Evolutionary conservation across 176 grass and related monocot genomes (phyloP), one percentile per base, ranked within the genome.

Genomic region (Tillandsia fasciculata): DNA sequence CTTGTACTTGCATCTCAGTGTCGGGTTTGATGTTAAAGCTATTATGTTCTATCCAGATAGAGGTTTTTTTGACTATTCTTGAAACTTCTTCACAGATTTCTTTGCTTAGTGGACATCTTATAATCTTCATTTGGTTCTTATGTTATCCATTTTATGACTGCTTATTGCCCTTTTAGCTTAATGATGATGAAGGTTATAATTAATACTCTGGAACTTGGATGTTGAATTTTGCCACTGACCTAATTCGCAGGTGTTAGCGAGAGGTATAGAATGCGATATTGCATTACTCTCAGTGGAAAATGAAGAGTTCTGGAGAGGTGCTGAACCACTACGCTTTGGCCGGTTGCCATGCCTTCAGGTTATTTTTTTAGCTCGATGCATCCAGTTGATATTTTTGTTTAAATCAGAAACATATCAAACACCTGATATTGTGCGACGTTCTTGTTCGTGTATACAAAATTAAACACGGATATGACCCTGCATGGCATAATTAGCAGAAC

Each of bases 311-410:
- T 93, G 94, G 94, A 82, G 72, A 88, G 89, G 87, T 76, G 79
- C 89, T 66, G 72, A 99, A 52, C 80, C 89, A 85, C 89, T 99
- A 83, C 71, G 68, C 50, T 77, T 99, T 81, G 94, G 89, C 66
- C 84, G 82, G 24, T 85, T 99, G 75, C 94, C 94, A 82, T 81
- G 81, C 58, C 94, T 99, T 83, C 94, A 99, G 94, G 94, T 93
- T 12, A 71, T 6, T 42, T 80, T 72, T 26, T 33, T 33, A 63
- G 3, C 22, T 59, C 63, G 33, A 71, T 80, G 26, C 33, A 22
- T 28, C 42, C 70, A 47, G 28, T 67, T 33, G 50, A 22, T 17
- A 61, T 10, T 20, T 61, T 20, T 18, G 14, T 10, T 61, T 22
- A 9, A 23, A 61, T n/a, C 15, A 59, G n/a, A n/a, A 12, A 56